phyloP scores from a whole-genome alignment of 164 flowering plant genomes.

The Magnolia kwangsiensis region DNA sequence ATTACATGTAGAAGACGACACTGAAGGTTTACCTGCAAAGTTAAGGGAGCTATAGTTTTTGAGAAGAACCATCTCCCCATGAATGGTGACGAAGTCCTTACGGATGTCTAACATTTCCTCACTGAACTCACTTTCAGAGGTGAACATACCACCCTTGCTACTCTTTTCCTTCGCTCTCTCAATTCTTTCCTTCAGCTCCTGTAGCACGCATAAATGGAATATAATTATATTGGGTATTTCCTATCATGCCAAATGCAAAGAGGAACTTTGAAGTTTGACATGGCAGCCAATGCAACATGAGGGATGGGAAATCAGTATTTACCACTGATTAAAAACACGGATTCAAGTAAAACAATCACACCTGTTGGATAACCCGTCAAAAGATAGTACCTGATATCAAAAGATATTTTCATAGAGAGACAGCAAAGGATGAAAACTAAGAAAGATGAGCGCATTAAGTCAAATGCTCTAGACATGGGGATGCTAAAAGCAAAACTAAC shows the following conservation, averaged over 20 bases:
- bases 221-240: not conserved
- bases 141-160: slow-evolving; percentile 30
- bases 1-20: not conserved
- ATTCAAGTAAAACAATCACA: not conserved
- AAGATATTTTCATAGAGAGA: not conserved
- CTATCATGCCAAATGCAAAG: not conserved
- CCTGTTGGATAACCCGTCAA: not conserved
- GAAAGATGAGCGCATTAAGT: not conserved
- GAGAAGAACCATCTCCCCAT: slow-evolving; percentile 89
- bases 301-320: no score
- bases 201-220: slow-evolving; percentile 5
- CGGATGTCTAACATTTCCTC: slow-evolving; percentile 78
- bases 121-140: slow-evolving; percentile 61
- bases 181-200: slow-evolving; percentile 81
- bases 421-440: not conserved
- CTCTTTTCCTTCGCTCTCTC: slow-evolving; percentile 56
- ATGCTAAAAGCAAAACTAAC: not conserved
- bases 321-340: not conserved
- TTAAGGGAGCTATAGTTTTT: slow-evolving; percentile 84
- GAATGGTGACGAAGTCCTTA: slow-evolving; percentile 72
- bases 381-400: not conserved
- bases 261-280: not conserved
- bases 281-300: no score
- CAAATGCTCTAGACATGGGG: not conserved
- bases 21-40: slow-evolving; percentile 59